phyloP scores from a whole-genome alignment of 2,329 filamentous ascomycete genomes.

The Beauveria varroae region DNA sequence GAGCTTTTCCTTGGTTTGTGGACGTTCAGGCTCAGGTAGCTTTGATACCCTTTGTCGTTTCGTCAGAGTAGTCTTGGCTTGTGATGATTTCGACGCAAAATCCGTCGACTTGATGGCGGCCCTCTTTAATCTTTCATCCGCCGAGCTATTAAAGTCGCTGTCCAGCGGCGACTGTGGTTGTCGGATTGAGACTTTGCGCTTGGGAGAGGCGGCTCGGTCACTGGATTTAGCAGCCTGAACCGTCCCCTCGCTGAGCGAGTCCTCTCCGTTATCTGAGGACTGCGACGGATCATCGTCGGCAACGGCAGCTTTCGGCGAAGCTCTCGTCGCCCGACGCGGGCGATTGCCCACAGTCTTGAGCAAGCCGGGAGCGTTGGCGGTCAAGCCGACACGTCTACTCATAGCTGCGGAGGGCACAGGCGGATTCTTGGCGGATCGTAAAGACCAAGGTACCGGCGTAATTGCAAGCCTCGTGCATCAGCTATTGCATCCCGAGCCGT shows the following conservation, averaged over 20 bases:
- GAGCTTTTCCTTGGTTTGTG: conserved; percentile 1
- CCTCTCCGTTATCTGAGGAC: conserved; percentile 22
- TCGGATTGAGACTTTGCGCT: not conserved
- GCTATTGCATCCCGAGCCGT: not conserved
- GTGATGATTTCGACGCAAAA: conserved; percentile 18
- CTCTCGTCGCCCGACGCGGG: conserved; percentile 14
- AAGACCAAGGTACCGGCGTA: not conserved
- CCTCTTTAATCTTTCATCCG: conserved; percentile 18
- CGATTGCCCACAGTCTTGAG: conserved; percentile 14
- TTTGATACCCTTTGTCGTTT: not conserved
- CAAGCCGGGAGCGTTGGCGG: conserved; percentile 13
- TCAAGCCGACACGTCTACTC: conserved; percentile 18
- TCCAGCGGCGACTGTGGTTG: not conserved
- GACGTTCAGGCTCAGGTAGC: not conserved
- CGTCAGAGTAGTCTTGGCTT: not conserved
- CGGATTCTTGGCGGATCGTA: not conserved
- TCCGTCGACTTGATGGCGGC: conserved; percentile 27
- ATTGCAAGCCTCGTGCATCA: not conserved
- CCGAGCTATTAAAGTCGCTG: conserved; percentile 18
- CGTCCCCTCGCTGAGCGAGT: conserved; percentile 8
- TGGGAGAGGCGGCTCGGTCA: not conserved
- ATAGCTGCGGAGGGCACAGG: not conserved
- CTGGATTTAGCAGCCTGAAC: not conserved
- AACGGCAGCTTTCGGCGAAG: conserved; percentile 4
- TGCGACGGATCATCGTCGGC: conserved; percentile 18